phyloP scores from a whole-genome alignment of 306 rosid species.

The Sicyos baderoa region DNA sequence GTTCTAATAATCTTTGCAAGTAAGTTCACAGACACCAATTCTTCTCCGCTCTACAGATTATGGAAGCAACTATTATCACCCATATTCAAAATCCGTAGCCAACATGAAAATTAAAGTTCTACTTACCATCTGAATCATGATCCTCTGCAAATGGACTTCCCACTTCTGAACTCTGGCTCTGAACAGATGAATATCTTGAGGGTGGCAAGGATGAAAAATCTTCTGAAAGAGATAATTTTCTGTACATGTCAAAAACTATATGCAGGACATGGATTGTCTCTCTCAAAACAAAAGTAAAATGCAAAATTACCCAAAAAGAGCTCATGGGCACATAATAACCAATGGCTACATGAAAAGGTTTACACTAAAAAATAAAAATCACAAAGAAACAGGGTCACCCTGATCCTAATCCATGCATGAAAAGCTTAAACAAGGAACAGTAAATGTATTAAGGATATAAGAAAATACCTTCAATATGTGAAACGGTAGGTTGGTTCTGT shows the following conservation, averaged over 20 bases:
- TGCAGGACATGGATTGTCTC: neutral
- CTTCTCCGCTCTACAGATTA: neutral
- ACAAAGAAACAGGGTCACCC: constrained; percentile 4
- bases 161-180: constrained; percentile 28
- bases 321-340: neutral
- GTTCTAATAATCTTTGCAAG: constrained; percentile 4
- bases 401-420: neutral
- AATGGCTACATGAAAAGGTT: neutral
- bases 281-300: neutral
- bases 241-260: neutral
- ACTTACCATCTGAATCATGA: constrained; percentile 50
- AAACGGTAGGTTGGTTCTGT: constrained; percentile 37
- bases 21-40: neutral
- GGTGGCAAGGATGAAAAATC: constrained; percentile 40
- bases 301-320: neutral
- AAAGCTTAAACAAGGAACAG: neutral
- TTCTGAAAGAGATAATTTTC: constrained; percentile 34
- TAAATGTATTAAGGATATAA: neutral
- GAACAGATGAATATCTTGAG: constrained; percentile 48
- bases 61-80: neutral
- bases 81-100: constrained; percentile 3
- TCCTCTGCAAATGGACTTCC: constrained; percentile 46
- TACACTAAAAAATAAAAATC: constrained; percentile 11
- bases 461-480: constrained; percentile 48
- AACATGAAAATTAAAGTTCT: neutral